These are phyloP conservation scores for Naganishia albida DNA, from an alignment of 1,284 basidiomycete species.

Conservation along the genomic window DNA sequence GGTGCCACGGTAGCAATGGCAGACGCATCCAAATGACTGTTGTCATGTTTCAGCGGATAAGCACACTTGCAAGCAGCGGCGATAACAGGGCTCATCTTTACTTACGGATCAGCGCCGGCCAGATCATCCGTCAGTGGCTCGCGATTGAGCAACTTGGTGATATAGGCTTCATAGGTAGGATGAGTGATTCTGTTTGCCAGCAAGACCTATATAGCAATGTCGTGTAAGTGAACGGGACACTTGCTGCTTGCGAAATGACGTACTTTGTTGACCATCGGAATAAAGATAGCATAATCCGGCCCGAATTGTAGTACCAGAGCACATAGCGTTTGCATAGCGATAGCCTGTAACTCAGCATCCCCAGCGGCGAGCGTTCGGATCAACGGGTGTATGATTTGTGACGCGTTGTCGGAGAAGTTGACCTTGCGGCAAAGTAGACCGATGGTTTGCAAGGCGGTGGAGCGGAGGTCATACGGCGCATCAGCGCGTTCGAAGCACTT, in stretches of 20 bases:
- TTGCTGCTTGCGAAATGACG: conserved; percentile 33
- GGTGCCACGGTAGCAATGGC: conserved; percentile 48
- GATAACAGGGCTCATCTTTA: background rate
- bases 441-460: conserved; percentile 86
- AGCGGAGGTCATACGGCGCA: conserved; percentile 72
- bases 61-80: background rate
- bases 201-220: conserved; percentile 61
- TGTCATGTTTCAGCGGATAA: background rate
- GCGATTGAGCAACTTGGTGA: conserved; percentile 85
- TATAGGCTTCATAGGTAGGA: conserved; percentile 81
- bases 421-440: conserved; percentile 89
- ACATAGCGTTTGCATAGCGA: conserved; percentile 92
- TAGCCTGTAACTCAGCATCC: conserved; percentile 74
- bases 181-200: conserved; percentile 80
- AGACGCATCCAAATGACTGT: conserved; percentile 31
- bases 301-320: conserved; percentile 91
- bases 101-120: conserved; percentile 55
- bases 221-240: conserved; percentile 10
- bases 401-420: conserved; percentile 98
- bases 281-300: conserved; percentile 94
- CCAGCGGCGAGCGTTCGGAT: conserved; percentile 81
- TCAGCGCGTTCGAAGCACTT: conserved; percentile 85
- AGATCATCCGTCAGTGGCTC: conserved; percentile 76
- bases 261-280: conserved; percentile 95
- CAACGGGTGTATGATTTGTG: conserved; percentile 93